Base-by-base conservation (phyloP, 2,329 filamentous ascomycete genomes). In the Mycosphaerelloides madeirae region DNA sequence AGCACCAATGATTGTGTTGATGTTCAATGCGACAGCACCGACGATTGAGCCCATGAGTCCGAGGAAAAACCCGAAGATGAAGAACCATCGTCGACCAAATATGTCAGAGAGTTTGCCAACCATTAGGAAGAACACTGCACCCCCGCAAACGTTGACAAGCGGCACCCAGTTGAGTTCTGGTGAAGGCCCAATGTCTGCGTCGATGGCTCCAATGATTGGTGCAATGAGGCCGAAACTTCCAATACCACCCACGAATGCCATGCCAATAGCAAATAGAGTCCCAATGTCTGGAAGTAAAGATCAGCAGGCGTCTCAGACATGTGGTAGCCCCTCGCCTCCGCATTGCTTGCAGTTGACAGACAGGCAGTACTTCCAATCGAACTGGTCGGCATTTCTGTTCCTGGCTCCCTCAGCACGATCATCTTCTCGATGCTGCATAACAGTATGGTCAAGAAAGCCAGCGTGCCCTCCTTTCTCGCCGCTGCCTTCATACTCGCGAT, bases 51-150 rank as follows among this genome's bases (percentile, higher is more conserved):
- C 65, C 32, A 66, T 50, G 11, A 67, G 38, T 7, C 59, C 62
- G 11, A 68, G 52, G n/a, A 60, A 29, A 3, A 58, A 63, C 1
- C 61, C 58, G 14, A 56, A 52, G 41, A 67, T 66, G 55, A 66
- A 67, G 38, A 65, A 63, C 36, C 50, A 57, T 48, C 65, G 44
- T 38, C 65, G 48, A 14, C 65, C 66, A 36, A 68, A 67, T 22
- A 68, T 66, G 38, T 68, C 66, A 5, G 60, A 64, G 2, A 68
- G 48, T 8, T 61, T 59, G 15, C 66, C 65, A 20, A 68, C 63
- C 28, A 68, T 56, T 1, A 64, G 57, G 45, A 67, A 67, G 29
- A 63, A 62, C 29, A 67, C 60, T 3, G 65, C 63, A 12, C 63
- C 63, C 7, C 62, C 60, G 7, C 58, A 57, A 1, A 64, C 58